Evolutionary conservation across 2,329 filamentous ascomycete genomes (phyloP).

Genomic region (Aspergillus felis): DNA sequence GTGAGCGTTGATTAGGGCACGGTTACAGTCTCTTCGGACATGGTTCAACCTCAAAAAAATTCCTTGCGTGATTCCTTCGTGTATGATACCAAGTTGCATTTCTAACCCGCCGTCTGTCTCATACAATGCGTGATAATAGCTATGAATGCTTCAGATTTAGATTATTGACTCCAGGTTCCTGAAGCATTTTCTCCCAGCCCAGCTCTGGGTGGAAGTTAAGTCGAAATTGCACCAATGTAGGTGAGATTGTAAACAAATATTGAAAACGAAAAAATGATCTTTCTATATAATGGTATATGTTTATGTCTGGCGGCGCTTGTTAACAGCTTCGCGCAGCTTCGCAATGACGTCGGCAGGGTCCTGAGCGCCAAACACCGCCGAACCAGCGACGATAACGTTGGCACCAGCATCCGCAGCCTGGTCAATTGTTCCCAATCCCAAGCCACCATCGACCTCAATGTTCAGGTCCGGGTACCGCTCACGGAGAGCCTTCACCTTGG

Average conservation of each 20-base stretch:
- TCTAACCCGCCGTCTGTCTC: background rate
- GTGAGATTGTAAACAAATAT: background rate
- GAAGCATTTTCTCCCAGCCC: too few relatives aligned
- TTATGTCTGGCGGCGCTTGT: constrained; percentile 49
- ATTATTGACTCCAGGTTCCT: background rate
- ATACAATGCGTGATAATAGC: background rate
- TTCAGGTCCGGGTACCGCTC: constrained; percentile 84
- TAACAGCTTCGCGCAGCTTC: constrained; percentile 74
- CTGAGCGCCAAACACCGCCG: constrained; percentile 88
- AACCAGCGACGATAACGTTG: constrained; percentile 96
- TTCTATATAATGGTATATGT: background rate
- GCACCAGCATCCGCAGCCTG: constrained; percentile 92
- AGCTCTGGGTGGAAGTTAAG: too few relatives aligned
- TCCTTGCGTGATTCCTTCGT: background rate
- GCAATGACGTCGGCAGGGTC: constrained; percentile 83
- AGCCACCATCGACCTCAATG: constrained; percentile 94
- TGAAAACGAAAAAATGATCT: background rate
- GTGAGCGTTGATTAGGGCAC: background rate
- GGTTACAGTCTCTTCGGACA: background rate
- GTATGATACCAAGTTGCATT: background rate
- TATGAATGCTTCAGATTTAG: background rate
- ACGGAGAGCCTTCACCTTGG: constrained; percentile 83
- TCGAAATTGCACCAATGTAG: background rate
- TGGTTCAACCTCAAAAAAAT: background rate
- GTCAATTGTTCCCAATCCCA: constrained; percentile 85